Conservation (phyloP, 2,329 filamentous ascomycete genomes). For the Colletotrichum sojae region DNA sequence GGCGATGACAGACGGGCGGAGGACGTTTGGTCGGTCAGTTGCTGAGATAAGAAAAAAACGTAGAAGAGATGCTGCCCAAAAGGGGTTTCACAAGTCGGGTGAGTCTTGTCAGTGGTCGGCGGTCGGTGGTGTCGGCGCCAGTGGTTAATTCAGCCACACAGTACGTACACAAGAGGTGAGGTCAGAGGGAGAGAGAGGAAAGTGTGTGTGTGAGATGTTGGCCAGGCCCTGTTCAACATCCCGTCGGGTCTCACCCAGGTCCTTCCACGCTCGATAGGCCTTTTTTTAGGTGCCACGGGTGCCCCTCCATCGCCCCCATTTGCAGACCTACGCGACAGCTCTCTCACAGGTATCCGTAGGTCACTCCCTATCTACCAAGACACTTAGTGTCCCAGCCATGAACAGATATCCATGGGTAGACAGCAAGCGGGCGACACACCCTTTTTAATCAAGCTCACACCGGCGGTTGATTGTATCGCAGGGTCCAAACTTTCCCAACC, state of each 20-base stretch:
- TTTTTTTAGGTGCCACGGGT: conserved; percentile 39
- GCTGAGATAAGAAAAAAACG: conserved; percentile 37
- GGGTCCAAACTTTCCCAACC: conserved; percentile 33
- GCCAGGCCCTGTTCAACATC: conserved; percentile 9
- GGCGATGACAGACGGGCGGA: conserved; percentile 38
- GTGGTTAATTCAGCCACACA: background rate
- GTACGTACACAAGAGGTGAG: conserved; percentile 10
- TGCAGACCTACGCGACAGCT: conserved; percentile 14
- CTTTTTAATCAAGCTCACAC: background rate
- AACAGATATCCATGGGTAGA: too few relatives aligned
- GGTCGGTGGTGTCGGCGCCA: conserved; percentile 8
- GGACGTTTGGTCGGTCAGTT: conserved; percentile 31
- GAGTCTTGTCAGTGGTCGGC: conserved; percentile 34
- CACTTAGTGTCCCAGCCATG: background rate
- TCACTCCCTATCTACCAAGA: background rate
- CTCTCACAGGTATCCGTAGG: too few relatives aligned
- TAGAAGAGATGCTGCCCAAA: conserved; percentile 19
- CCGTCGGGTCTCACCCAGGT: conserved; percentile 17
- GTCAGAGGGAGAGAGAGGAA: background rate
- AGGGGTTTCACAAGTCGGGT: conserved; percentile 26
- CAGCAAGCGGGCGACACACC: background rate
- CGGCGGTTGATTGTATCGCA: conserved; percentile 8
- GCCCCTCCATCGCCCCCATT: conserved; percentile 30
- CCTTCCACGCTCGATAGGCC: conserved; percentile 16
- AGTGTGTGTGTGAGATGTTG: too few relatives aligned